Evolutionary conservation across 73 alveolate genomes (phyloP).

Genomic region (Paramecium sexaurelia): DNA sequence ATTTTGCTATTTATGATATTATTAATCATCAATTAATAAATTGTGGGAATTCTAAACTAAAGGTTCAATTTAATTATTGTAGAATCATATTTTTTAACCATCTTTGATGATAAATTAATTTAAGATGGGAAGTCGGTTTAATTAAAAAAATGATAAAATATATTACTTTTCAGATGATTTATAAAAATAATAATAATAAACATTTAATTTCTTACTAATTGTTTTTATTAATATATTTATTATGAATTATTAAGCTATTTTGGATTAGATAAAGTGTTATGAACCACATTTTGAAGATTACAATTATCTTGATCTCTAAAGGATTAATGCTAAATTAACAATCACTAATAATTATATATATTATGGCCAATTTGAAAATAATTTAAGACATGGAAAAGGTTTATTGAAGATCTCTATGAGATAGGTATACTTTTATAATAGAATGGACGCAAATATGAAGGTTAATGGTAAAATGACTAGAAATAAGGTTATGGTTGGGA

Average conservation of each 20-base stretch:
- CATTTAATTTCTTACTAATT: background rate
- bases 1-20: too few relatives aligned
- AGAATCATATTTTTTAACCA: too few relatives aligned
- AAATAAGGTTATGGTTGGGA: conserved; percentile 85
- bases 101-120: too few relatives aligned
- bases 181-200: too few relatives aligned
- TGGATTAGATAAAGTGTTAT: background rate
- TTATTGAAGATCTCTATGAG: background rate
- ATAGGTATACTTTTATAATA: conserved; percentile 80
- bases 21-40: too few relatives aligned
- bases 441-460: conserved; percentile 83
- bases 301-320: background rate
- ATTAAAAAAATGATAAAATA: too few relatives aligned
- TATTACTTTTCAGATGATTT: too few relatives aligned
- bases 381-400: conserved; percentile 67
- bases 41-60: too few relatives aligned
- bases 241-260: background rate
- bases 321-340: background rate
- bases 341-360: background rate
- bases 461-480: conserved; percentile 77
- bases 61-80: too few relatives aligned
- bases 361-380: conserved; percentile 54
- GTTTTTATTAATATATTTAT: background rate
- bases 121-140: too few relatives aligned
- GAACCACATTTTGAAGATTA: background rate